phyloP scores from a whole-genome alignment of 192 early-diverging fungal genomes.

The Diversispora epigaea region DNA sequence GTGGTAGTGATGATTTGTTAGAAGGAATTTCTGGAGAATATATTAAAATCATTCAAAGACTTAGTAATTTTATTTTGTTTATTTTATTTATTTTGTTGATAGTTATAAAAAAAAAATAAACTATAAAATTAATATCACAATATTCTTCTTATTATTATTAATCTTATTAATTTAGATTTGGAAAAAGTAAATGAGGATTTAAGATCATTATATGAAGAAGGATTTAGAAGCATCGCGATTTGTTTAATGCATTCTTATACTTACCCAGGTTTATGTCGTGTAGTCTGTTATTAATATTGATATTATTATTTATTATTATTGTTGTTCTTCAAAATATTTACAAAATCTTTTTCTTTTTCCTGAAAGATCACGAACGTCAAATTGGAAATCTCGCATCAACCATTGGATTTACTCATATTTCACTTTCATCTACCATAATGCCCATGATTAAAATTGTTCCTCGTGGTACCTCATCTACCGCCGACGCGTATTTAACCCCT shows the following conservation, averaged over 20 bases:
- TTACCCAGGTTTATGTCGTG: conserved; percentile 57
- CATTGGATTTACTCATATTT: conserved; percentile 86
- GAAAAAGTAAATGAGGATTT: conserved; percentile 58
- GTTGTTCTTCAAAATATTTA: background rate
- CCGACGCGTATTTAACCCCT: conserved; percentile 94
- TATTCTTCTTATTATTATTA: too few species aligned
- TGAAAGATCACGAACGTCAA: conserved; percentile 70
- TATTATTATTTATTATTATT: background rate
- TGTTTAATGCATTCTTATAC: conserved; percentile 95
- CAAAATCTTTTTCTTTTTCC: background rate
- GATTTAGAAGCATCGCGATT: conserved; percentile 84
- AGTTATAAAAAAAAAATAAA: background rate
- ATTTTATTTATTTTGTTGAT: background rate
- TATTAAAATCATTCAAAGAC: conserved; percentile 66
- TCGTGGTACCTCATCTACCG: conserved; percentile 83
- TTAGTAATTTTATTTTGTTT: conserved; percentile 45
- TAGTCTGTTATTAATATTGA: background rate
- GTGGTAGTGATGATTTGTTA: conserved; percentile 44
- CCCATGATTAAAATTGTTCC: conserved; percentile 97
- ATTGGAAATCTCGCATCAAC: conserved; percentile 64
- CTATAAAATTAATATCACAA: background rate
- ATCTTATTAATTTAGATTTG: conserved; percentile 55
- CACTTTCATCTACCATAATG: conserved; percentile 76
- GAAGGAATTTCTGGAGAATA: conserved; percentile 87
- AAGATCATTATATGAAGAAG: conserved; percentile 58